phyloP scores from a whole-genome alignment of 1,139 yeast genomes.

The Sugiyamaella sp. region DNA sequence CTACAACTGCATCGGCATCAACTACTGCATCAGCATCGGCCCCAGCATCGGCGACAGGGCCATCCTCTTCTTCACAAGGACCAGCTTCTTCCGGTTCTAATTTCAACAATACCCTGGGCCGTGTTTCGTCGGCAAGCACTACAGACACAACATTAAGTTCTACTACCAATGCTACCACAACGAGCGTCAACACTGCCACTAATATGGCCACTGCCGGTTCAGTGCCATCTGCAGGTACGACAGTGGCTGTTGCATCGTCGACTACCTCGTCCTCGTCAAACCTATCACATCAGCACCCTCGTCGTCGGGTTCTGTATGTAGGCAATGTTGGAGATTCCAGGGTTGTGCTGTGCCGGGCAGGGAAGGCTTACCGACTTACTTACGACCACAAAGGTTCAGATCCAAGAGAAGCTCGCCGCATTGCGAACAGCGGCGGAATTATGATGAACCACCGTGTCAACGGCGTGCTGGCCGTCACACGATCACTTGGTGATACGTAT shows the following conservation, averaged over 20 bases:
- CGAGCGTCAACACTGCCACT: neutral
- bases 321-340: slow-evolving; percentile 97
- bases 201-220: slow-evolving; percentile 2
- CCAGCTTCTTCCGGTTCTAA: neutral
- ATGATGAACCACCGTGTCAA: slow-evolving; percentile 90
- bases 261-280: slow-evolving; percentile 7
- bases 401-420: slow-evolving; percentile 70
- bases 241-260: slow-evolving; percentile 6
- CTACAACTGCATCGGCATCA: neutral
- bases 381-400: slow-evolving; percentile 97
- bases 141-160: neutral
- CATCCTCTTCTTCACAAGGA: neutral
- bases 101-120: neutral
- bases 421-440: slow-evolving; percentile 79
- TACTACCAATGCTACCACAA: neutral
- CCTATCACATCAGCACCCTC: slow-evolving; percentile 2
- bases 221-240: neutral
- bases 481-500: slow-evolving; percentile 93
- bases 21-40: neutral
- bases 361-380: slow-evolving; percentile 74
- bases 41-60: too few relatives aligned
- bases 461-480: slow-evolving; percentile 92
- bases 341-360: slow-evolving; percentile 72
- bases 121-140: neutral
- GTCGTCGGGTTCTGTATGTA: slow-evolving; percentile 71